Percentiles rank a stretch among this genome's conserved stretches.
phyloP scores from a whole-genome alignment of 768 basidiomycete genomes.

The Dacryopinax primogenitus region DNA sequence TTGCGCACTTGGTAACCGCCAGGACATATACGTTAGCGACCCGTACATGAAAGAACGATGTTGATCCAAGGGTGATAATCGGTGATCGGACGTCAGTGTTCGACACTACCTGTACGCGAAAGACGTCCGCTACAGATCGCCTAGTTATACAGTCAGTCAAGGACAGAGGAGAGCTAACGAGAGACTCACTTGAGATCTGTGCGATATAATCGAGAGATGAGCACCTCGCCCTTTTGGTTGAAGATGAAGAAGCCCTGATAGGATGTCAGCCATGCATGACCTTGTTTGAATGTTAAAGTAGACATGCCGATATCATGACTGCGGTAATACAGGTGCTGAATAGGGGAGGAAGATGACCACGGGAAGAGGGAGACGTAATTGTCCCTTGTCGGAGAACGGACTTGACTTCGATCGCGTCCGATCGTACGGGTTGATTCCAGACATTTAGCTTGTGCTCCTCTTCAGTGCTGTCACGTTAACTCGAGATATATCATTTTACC shows the following conservation, averaged over 20 bases:
- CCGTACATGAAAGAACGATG: constrained; percentile 96
- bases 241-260: constrained; percentile 93
- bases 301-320: too few relatives aligned
- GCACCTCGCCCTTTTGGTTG: constrained; percentile 97
- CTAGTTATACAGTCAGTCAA: constrained; percentile 31
- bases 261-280: background rate
- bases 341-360: too few relatives aligned
- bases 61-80: constrained; percentile 93
- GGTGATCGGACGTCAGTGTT: constrained; percentile 95
- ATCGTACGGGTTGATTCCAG: too few relatives aligned
- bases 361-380: too few relatives aligned
- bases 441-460: too few relatives aligned
- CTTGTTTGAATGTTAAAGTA: too few relatives aligned
- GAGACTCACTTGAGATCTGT: constrained; percentile 83
- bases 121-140: constrained; percentile 93
- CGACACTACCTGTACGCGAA: constrained; percentile 96
- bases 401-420: too few relatives aligned
- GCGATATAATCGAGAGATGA: constrained; percentile 91
- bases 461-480: background rate
- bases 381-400: too few relatives aligned
- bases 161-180: background rate
- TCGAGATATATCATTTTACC: background rate
- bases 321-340: too few relatives aligned
- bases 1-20: constrained; percentile 79
- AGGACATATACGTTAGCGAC: constrained; percentile 92